These are phyloP conservation scores for Euptelea pleiosperma DNA, from an alignment of 164 flowering plant species.

Conservation along the genomic window DNA sequence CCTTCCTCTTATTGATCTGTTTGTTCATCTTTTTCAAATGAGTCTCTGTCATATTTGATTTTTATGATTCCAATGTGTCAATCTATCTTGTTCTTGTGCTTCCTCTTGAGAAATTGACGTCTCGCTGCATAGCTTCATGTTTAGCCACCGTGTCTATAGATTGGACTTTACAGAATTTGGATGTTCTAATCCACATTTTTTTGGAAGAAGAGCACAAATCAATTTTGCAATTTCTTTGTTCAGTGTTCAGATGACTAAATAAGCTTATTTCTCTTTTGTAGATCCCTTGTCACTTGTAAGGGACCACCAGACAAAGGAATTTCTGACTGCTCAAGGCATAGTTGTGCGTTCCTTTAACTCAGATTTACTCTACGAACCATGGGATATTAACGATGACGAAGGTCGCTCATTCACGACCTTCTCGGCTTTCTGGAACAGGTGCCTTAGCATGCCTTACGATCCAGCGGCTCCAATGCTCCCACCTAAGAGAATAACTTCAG, in stretches of 20 bases:
- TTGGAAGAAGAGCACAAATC: too few relatives aligned
- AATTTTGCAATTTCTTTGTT: background rate
- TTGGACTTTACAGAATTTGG: too few relatives aligned
- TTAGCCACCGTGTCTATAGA: too few relatives aligned
- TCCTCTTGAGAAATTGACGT: too few relatives aligned
- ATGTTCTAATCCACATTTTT: too few relatives aligned
- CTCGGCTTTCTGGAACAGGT: constrained; percentile 80
- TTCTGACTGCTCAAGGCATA: constrained; percentile 68
- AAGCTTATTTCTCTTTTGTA: constrained; percentile 25
- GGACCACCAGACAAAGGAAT: constrained; percentile 86
- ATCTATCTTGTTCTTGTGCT: background rate
- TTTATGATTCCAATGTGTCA: too few relatives aligned
- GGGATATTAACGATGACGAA: constrained; percentile 81
- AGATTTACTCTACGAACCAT: constrained; percentile 94
- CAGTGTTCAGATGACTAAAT: too few relatives aligned
- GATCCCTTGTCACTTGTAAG: constrained; percentile 91
- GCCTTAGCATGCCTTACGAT: constrained; percentile 96
- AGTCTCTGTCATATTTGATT: too few relatives aligned
- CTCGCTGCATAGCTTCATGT: too few relatives aligned
- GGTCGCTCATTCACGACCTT: constrained; percentile 80
- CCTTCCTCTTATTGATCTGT: too few relatives aligned
- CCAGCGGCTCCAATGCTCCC: constrained; percentile 95
- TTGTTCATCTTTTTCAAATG: too few relatives aligned
- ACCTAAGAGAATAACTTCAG: constrained; percentile 84
- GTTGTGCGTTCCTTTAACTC: constrained; percentile 82